Evolutionary conservation across 768 basidiomycete genomes (phyloP).

Genomic region (Boletales sp.): DNA sequence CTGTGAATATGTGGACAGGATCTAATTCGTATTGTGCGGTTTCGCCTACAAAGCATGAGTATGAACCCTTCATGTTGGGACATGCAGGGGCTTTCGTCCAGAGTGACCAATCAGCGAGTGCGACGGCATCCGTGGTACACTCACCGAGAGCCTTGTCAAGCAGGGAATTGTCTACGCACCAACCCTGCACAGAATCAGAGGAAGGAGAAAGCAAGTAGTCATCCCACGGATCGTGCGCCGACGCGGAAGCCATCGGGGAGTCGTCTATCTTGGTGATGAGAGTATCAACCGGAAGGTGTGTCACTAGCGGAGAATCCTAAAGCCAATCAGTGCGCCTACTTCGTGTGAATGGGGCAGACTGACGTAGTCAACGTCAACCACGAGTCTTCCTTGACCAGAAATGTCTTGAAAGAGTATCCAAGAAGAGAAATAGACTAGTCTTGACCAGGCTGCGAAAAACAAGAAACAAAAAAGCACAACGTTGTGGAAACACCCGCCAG

Average conservation of each 20-base stretch:
- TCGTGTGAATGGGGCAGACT: conserved; percentile 20
- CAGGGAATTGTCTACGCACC: conserved; percentile 51
- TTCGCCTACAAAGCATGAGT: conserved; percentile 43
- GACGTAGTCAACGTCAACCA: conserved; percentile 53
- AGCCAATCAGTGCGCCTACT: conserved; percentile 4
- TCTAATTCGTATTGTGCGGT: conserved; percentile 49
- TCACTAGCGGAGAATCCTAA: conserved; percentile 60
- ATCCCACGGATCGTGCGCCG: conserved; percentile 42
- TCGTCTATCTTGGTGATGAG: conserved; percentile 70
- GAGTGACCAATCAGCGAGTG: background rate
- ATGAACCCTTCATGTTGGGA: background rate
- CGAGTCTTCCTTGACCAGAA: conserved; percentile 47
- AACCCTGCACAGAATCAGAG: conserved; percentile 39
- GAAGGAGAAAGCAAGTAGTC: conserved; percentile 35
- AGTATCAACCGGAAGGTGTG: conserved; percentile 52
- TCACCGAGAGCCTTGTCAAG: conserved; percentile 23
- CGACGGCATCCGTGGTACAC: background rate
- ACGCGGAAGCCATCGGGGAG: conserved; percentile 34
- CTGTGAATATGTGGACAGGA: conserved; percentile 48
- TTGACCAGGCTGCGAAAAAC: conserved; percentile 31
- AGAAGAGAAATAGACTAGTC: conserved; percentile 26
- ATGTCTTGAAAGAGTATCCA: conserved; percentile 50
- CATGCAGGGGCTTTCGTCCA: conserved; percentile 9
- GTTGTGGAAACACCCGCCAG: conserved; percentile 81
- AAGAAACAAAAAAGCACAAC: conserved; percentile 54